Base-by-base conservation (phyloP, 495 filamentous ascomycete genomes). In the Penicillium argentinense region DNA sequence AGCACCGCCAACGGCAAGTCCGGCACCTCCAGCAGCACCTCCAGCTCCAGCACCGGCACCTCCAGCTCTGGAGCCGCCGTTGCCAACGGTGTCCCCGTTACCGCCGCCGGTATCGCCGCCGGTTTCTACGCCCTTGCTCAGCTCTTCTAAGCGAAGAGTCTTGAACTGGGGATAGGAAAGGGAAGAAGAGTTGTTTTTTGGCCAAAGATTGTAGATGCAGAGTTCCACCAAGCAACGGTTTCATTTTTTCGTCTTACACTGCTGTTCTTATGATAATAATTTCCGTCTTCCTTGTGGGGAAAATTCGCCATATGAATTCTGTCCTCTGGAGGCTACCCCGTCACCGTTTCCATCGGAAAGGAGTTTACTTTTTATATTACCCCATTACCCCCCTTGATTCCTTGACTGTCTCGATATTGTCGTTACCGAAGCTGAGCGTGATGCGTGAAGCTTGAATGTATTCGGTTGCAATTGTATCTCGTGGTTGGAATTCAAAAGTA, bases 181-280 rank as follows among this genome's bases (percentile, higher is more conserved):
- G 42, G 39, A 44, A 37, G n/a, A n/a, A 46, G 47, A 33, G 29
- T 45, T 25, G 42, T 42, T 41, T 41, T 51, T 50, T 47, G 19
- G 34, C 43, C n/a, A 44, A 45, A 55, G 41, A 53, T 57, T 55
- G 51, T 60, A 58, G 54, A 49, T 58, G 54, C 59, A 59, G 47
- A 59, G 60, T 53, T 59, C 53, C 61, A 52, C 58, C 66, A 63
- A 68, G 63, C 60, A 67, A 66, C 52, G 56, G 63, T 66, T 56
- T 49, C 55, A 51, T 67, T 60, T 51, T 62, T n/a, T n/a, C 53
- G 58, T 54, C 59, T 59, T 69, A 62, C 54, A 49, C 54, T 66
- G 65, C 60, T 60, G 62, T 64, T 66, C 63, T 72, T 60, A 72
- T 69, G 68, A 73, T 73, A 72, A 71, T 74, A 72, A 73, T 72